These are phyloP conservation scores for Phaeotremella fagi DNA, from an alignment of 768 basidiomycete genomes.

Conservation along the genomic window DNA sequence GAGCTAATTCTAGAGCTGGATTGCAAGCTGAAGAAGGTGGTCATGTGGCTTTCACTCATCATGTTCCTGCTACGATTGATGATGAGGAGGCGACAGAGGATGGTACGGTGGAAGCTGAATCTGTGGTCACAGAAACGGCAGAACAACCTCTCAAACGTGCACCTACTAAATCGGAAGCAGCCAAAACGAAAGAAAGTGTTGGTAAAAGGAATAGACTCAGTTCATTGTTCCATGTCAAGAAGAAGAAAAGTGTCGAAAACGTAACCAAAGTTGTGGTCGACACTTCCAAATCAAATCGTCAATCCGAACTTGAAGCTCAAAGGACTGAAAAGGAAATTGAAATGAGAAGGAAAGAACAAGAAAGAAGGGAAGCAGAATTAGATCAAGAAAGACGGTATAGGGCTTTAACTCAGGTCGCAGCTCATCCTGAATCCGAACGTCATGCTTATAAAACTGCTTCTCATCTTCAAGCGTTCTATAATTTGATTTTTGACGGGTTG, in stretches of 20 bases:
- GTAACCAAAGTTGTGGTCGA: neutral
- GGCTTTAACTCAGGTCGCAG: conserved; percentile 35
- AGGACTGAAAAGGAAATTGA: conserved; percentile 11
- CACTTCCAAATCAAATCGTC: neutral
- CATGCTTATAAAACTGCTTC: conserved; percentile 22
- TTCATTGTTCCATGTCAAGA: conserved; percentile 15
- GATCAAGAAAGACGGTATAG: conserved; percentile 36
- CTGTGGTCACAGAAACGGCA: neutral
- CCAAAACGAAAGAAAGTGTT: conserved; percentile 7
- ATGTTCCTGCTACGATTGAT: conserved; percentile 17
- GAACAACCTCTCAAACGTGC: no score
- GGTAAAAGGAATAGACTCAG: conserved; percentile 16
- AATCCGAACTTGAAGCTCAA: neutral
- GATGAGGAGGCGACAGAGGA: conserved; percentile 17
- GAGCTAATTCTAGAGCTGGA: conserved; percentile 17
- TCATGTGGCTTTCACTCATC: conserved; percentile 43
- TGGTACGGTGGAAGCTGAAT: neutral
- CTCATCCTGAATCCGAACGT: conserved; percentile 32
- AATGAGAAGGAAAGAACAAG: conserved; percentile 27
- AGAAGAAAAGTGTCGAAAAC: conserved; percentile 5
- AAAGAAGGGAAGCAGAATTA: conserved; percentile 34
- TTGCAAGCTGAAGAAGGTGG: conserved; percentile 21
- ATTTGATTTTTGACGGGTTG: conserved; percentile 34
- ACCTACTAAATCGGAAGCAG: neutral
- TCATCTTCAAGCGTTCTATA: conserved; percentile 36